Evolutionary conservation across 768 basidiomycete species (phyloP), one percentile per base, ranked within the genome.

Genomic region (Xerocomellus dryophilus): DNA sequence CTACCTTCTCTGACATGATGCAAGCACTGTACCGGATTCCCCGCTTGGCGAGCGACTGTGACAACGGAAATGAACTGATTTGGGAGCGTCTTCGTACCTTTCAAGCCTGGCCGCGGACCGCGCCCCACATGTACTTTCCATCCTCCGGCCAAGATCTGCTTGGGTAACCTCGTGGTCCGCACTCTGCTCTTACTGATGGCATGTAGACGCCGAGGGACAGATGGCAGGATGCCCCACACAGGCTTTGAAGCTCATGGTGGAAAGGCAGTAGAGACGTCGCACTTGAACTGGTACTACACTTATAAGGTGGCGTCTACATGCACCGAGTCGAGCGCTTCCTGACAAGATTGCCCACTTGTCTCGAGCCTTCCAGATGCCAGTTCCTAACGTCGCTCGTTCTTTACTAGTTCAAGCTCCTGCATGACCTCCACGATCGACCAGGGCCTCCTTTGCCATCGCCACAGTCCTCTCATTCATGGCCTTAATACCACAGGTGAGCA

Each of bases 1-100:
- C 57, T 51, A 20, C 56, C 54, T 69, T 71, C 18, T 69, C 60
- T 51, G 61, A 66, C 67, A 71, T 69, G 60, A 41, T 27, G 50
- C 39, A 48, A 42, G 54, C 39, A 57, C 46, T 50, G 53, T 48
- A 48, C 23, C 21, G 40, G 44, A 35, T 47, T 41, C 41, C 48
- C 46, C 42, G 20, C 48, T 63, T 53, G 59, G 36, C 46, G 49
- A 47, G 43, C 47, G 53, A 59, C 51, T 32, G 54, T 59, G 62
- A 56, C 47, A 40, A 47, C 54, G 43, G 34, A 53, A 42, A 27
- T 47, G 55, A 59, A 60, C 60, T 56, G 70, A 59, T 72, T 66
- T 65, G 58, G 66, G 68, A 51, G 51, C 50, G 64, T 50, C 50
- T 52, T 54, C 45, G 55, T 53, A 62, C 52, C 58, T 60, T 53